Percentiles rank a stretch among this genome's conserved stretches.
Evolutionary conservation across 2,329 filamentous ascomycete species (phyloP).

Genomic region (Pseudogymnoascus sp.): DNA sequence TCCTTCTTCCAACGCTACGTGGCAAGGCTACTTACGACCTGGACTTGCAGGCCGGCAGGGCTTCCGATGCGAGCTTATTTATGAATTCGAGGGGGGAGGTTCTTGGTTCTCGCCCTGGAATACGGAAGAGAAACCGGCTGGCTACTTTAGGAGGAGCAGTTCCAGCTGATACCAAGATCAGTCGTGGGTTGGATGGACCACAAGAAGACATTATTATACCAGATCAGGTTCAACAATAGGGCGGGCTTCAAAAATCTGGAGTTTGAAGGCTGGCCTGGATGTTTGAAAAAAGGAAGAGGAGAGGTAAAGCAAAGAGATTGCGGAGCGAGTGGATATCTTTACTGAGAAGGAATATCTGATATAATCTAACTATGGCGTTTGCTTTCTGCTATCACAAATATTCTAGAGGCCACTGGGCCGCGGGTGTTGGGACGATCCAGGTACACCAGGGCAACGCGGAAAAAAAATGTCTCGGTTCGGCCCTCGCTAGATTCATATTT

Average conservation of each 20-base stretch:
- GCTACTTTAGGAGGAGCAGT: constrained; percentile 29
- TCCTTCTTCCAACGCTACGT: constrained; percentile 35
- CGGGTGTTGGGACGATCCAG: neutral
- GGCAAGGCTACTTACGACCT: constrained; percentile 28
- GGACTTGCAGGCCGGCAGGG: constrained; percentile 26
- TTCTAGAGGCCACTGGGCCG: neutral
- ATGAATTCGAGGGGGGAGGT: constrained; percentile 39
- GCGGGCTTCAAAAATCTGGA: neutral
- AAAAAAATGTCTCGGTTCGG: neutral
- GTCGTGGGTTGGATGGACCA: constrained; percentile 26
- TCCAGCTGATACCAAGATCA: constrained; percentile 26
- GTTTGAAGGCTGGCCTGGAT: neutral
- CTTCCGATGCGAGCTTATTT: constrained; percentile 34
- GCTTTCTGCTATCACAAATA: neutral
- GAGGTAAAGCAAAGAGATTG: neutral
- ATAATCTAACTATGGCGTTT: constrained; percentile 5
- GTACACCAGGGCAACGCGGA: neutral
- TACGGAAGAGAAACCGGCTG: constrained; percentile 25
- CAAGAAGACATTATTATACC: neutral
- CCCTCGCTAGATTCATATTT: neutral
- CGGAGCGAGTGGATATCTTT: neutral
- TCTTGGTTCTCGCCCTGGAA: constrained; percentile 19
- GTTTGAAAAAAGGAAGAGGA: neutral
- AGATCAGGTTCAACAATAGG: neutral
- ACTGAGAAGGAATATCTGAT: neutral